Conservation (phyloP, 2,329 filamentous ascomycete species). For the Microcera coccophila region DNA sequence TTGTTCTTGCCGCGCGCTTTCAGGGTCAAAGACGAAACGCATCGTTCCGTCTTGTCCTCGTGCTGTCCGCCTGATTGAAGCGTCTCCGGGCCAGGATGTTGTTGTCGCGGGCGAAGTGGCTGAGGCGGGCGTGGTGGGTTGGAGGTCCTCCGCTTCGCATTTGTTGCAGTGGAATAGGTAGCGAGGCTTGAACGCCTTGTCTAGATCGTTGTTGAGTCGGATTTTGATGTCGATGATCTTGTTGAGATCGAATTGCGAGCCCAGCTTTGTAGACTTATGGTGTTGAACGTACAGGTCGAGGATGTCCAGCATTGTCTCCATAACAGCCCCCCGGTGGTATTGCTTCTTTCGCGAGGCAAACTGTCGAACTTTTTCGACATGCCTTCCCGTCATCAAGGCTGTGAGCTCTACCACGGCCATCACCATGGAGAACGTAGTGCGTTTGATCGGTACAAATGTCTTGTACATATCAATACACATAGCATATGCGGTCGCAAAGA, state of each 20-base stretch:
- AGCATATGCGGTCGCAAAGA: conserved; percentile 69
- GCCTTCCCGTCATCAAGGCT: conserved; percentile 54
- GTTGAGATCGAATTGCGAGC: conserved; percentile 67
- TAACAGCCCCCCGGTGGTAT: conserved; percentile 45
- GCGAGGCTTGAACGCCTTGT: conserved; percentile 57
- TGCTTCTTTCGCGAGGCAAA: conserved; percentile 48
- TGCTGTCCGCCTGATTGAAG: conserved; percentile 30
- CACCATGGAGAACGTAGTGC: conserved; percentile 79
- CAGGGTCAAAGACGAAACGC: conserved; percentile 82
- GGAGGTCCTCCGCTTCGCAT: conserved; percentile 42
- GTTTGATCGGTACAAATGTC: conserved; percentile 88
- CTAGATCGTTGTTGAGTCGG: conserved; percentile 75
- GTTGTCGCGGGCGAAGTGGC: conserved; percentile 39
- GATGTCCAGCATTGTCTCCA: conserved; percentile 84
- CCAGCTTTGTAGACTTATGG: conserved; percentile 68
- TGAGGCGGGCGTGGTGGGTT: conserved; percentile 31
- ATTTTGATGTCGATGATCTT: conserved; percentile 85
- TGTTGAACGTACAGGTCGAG: conserved; percentile 91
- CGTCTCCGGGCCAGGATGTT: conserved; percentile 35
- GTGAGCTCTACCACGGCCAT: conserved; percentile 79
- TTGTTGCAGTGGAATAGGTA: conserved; percentile 58
- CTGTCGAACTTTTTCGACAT: conserved; percentile 47
- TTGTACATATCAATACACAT: conserved; percentile 88
- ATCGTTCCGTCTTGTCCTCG: conserved; percentile 67
- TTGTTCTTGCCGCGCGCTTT: conserved; percentile 69